These are phyloP conservation scores for Teratosphaeria pseudoeucalypti DNA, from an alignment of 2,329 filamentous ascomycete species.

Conservation along the genomic window DNA sequence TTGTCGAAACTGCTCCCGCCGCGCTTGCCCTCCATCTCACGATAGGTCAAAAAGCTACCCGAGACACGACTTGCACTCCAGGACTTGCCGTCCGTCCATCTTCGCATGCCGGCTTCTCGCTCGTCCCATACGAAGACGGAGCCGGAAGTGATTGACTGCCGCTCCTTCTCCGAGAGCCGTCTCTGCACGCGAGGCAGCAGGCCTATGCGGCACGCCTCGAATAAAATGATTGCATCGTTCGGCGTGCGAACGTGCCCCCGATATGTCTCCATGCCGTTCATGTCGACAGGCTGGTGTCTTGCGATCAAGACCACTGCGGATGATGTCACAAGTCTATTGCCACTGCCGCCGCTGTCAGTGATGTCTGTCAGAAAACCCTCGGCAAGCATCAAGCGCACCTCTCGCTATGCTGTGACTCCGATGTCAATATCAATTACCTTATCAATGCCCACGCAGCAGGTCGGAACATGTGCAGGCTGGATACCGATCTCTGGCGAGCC, in stretches of 20 bases:
- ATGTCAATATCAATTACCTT: not conserved
- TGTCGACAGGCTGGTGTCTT: not conserved
- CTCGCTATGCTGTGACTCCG: not conserved
- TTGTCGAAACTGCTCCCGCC: slow-evolving; percentile 58
- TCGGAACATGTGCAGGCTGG: not conserved
- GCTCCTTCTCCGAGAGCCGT: slow-evolving; percentile 88
- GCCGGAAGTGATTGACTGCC: slow-evolving; percentile 88
- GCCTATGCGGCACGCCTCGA: slow-evolving; percentile 87
- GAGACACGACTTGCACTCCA: slow-evolving; percentile 98
- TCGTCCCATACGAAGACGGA: slow-evolving; percentile 99
- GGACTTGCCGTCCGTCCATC: slow-evolving; percentile 98
- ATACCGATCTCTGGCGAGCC: not conserved
- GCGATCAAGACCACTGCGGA: not conserved
- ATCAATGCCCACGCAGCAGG: not conserved
- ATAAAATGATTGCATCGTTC: slow-evolving; percentile 93
- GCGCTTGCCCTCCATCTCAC: slow-evolving; percentile 98
- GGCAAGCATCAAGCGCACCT: not conserved
- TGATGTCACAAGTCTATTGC: not conserved
- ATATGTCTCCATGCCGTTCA: slow-evolving; percentile 76
- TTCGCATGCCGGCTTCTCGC: slow-evolving; percentile 90
- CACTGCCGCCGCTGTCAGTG: not conserved
- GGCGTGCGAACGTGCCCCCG: slow-evolving; percentile 92
- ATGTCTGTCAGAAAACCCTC: not conserved
- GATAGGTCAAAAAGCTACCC: slow-evolving; percentile 91
- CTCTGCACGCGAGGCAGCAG: slow-evolving; percentile 85